Evolutionary conservation across 495 filamentous ascomycete species (phyloP).

Genomic region (Aspergillus asperescens): DNA sequence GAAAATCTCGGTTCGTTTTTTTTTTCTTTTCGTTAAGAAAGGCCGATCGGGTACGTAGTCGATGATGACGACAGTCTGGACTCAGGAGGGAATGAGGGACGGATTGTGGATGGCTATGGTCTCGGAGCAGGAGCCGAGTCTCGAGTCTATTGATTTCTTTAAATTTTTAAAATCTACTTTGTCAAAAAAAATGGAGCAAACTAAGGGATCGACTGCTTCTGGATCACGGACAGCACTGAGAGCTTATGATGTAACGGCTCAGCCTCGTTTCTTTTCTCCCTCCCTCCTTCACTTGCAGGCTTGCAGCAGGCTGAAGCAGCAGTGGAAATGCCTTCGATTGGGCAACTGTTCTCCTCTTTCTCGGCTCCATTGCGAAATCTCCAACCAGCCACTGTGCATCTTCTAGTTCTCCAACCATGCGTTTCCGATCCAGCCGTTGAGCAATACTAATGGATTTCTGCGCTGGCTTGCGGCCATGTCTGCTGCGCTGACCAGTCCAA

Average conservation of each 20-base stretch:
- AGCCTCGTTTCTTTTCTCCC: constrained; percentile 6
- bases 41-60: constrained; percentile 6
- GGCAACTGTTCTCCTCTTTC: constrained; percentile 1
- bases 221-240: constrained; percentile 6
- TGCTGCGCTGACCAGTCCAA: neutral
- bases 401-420: constrained; percentile 15
- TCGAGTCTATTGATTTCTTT: no score
- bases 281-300: neutral
- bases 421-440: constrained; percentile 16
- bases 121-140: no score
- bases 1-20: neutral
- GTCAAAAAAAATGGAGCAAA: no score
- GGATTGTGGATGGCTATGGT: no score
- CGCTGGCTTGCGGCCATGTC: neutral
- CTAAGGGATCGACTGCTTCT: no score
- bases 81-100: no score
- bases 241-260: constrained; percentile 6
- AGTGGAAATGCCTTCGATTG: no score
- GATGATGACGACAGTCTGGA: no score
- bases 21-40: no score
- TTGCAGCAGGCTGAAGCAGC: neutral
- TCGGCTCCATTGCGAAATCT: neutral
- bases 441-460: neutral
- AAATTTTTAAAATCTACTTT: no score
- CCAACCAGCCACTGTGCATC: constrained; percentile 11